These are phyloP conservation scores for Sporothrix phasma DNA, from an alignment of 2,329 filamentous ascomycete species.

Conservation along the genomic window DNA sequence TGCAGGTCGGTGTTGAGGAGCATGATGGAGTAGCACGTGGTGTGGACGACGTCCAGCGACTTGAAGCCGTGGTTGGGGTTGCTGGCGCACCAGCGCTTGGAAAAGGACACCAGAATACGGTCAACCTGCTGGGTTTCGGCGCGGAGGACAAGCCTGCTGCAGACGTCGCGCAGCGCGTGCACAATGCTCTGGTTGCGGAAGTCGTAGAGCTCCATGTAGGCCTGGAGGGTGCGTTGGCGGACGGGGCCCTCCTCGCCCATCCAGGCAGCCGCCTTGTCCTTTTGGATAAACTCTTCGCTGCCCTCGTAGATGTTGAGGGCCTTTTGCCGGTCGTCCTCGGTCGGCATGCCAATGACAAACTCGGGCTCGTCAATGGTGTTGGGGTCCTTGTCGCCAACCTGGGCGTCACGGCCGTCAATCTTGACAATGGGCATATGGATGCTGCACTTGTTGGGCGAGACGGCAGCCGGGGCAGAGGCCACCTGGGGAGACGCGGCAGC, in stretches of 20 bases:
- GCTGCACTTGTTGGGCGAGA: conserved; percentile 19
- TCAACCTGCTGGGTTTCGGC: conserved; percentile 97
- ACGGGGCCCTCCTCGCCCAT: conserved; percentile 65
- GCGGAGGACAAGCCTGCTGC: conserved; percentile 68
- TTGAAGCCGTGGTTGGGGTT: conserved; percentile 93
- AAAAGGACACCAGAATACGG: conserved; percentile 81
- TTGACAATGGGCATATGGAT: conserved; percentile 32
- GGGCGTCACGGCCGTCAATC: conserved; percentile 27
- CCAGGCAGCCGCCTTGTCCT: conserved; percentile 75
- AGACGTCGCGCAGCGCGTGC: conserved; percentile 66
- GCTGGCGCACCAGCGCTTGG: conserved; percentile 84
- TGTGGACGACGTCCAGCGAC: conserved; percentile 83
- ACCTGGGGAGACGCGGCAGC: conserved; percentile 11
- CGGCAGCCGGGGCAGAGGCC: conserved; percentile 20
- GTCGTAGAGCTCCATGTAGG: conserved; percentile 90
- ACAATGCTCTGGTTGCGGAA: conserved; percentile 76
- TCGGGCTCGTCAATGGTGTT: conserved; percentile 48
- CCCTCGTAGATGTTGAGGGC: conserved; percentile 79
- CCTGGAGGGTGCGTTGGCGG: conserved; percentile 49
- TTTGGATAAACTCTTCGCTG: conserved; percentile 68
- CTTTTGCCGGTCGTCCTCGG: conserved; percentile 62
- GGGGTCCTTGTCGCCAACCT: not conserved
- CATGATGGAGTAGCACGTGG: conserved; percentile 91
- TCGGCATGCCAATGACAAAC: conserved; percentile 47
- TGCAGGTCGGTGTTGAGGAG: conserved; percentile 94